Evolutionary conservation across 768 basidiomycete genomes (phyloP), one percentile per base, ranked within the genome.

Genomic region (Lactarius tabidus): DNA sequence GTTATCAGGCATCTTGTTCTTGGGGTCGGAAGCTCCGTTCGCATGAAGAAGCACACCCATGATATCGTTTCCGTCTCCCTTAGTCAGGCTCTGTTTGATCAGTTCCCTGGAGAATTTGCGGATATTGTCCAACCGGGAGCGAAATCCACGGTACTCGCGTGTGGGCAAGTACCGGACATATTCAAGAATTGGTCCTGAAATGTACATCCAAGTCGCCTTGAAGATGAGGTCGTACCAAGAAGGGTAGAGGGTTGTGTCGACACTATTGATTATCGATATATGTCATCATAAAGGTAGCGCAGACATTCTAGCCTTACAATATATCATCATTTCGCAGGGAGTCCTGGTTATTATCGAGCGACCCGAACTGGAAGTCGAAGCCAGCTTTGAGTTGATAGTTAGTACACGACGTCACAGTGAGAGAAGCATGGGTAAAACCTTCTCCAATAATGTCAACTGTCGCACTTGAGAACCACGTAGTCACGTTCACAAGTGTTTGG

Each of bases 381-480:
- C 67, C 72, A 36, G 71, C 71, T 73, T 59, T 10, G 31, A 14
- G 48, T 3, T 14, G 2, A n/a, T 1, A 18, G 23, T 57, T 12
- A 48, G 45, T 26, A 48, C 2, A 5, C 45, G 18, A 18, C 39
- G 53, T 9, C 10, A 28, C 15, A 15, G 26, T 29, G 20, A n/a
- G 6, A 15, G 7, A 29, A 39, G 15, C 39, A 38, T 17, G 15
- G 17, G 15, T 0, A 23, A 20, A 15, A 73, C 72, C 67, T 68
- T 72, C 71, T 28, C 71, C 71, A 36, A 73, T 73, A 6, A 72
- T 64, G 51, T 73, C 72, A 6, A 73, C 62, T 14, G 71, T 70
- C 59, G 67, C 69, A 2, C 71, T 62, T 6, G 71, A 67, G 14
- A 73, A 66, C 72, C 71, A 72, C 7, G 52, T 18, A 14, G 23